Evolutionary conservation across 106 monocot genomes (phyloP), one percentile per base, ranked within the genome.

Genomic region (Dioscorea zingiberensis): DNA sequence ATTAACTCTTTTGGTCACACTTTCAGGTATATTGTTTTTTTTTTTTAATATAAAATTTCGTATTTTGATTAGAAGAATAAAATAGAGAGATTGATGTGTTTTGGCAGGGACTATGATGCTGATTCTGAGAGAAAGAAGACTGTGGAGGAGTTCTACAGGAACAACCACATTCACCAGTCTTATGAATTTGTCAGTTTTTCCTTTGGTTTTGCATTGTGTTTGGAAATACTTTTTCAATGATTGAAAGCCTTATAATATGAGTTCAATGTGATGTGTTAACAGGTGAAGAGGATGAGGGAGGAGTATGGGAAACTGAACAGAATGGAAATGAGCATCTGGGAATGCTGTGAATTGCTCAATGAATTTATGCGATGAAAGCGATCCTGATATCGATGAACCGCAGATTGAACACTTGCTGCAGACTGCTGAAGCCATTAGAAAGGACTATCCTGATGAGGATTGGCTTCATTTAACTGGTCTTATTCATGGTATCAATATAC

Each of bases 331-430:
- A 79, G 91, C 75, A 70, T 87, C 2, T 92, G 91, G 91, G 91
- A 92, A 61, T 81, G 81, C 54, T 79, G 78, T 58, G 87, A 92
- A 49, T 54, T 92, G 25, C 79, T 92, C 9, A 84, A 92, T 23
- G 84, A 84, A 65, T 87, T 84, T 29, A 71, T 84, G 2, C 1
- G 91, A 92, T 30, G 87, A 87, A 32, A 91, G 87, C 29, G 91
- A 91, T 62, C 91, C 87, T 0, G 87, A 91, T 59, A 78, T 91
- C 15, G 91, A 92, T 47, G 86, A 83, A 59, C 87, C 91, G 0
- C 91, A 92, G 74, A 92, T 92, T 26, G 91, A 92, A 82, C 91
- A 92, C 54, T 62, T 92, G 74, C 30, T 92, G 44, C 91, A 92
- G 73, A 92, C 91, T 54, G 87, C 84, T 12, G 87, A 92, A 62